phyloP scores from a whole-genome alignment of 805 yeast species.

The Candida morakotiae region DNA sequence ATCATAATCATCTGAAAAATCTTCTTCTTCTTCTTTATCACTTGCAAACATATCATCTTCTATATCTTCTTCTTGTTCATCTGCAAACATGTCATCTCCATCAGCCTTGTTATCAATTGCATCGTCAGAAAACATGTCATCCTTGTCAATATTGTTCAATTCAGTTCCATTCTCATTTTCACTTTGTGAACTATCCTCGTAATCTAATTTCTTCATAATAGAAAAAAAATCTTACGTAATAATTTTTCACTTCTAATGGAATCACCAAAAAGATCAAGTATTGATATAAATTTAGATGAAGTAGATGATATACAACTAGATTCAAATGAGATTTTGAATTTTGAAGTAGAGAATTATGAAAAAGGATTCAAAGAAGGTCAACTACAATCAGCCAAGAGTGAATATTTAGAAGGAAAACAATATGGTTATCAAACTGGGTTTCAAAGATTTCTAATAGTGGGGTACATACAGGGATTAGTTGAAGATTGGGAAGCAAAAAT shows the following conservation, averaged over 20 bases:
- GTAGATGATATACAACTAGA: conserved; percentile 38
- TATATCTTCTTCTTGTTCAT: conserved; percentile 10
- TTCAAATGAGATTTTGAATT: conserved; percentile 45
- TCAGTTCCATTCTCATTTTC: conserved; percentile 9
- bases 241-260: no score
- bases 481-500: conserved; percentile 29
- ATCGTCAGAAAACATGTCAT: background rate
- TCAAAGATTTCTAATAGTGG: conserved; percentile 65
- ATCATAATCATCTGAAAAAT: conserved; percentile 19
- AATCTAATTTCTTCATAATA: background rate
- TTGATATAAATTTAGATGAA: background rate
- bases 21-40: conserved; percentile 17
- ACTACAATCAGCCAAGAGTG: conserved; percentile 53
- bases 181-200: conserved; percentile 18
- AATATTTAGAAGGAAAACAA: conserved; percentile 73
- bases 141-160: background rate
- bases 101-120: conserved; percentile 18
- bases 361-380: conserved; percentile 75
- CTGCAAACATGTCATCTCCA: conserved; percentile 46
- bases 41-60: conserved; percentile 28
- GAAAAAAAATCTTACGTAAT: no score
- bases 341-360: conserved; percentile 59
- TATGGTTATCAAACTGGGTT: conserved; percentile 79
- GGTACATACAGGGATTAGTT: conserved; percentile 57
- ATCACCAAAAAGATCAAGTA: no score